A percentile compares a stretch with the other conserved stretches of the same genome.
These are phyloP conservation scores for Tolypocladium inflatum DNA, from an alignment of 2,329 filamentous ascomycete genomes.

Conservation along the genomic window DNA sequence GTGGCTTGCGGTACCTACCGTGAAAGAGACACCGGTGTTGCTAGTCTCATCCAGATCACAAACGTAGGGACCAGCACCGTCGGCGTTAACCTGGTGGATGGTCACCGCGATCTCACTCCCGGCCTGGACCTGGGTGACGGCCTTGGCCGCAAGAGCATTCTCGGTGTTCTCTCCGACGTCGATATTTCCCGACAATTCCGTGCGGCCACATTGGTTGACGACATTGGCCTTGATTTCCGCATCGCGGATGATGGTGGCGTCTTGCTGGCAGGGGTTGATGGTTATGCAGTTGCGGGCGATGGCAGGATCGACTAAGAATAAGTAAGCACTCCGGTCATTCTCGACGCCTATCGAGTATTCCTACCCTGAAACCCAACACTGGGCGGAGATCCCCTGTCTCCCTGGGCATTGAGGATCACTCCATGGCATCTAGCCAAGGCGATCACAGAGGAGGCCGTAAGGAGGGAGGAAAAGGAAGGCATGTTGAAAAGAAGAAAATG, in stretches of 20 bases:
- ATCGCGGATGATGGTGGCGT: constrained; percentile 54
- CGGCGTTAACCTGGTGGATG: constrained; percentile 8
- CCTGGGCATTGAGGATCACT: constrained; percentile 37
- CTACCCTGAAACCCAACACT: constrained; percentile 41
- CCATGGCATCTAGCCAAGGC: constrained; percentile 22
- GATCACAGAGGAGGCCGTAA: background rate
- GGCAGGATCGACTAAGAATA: constrained; percentile 33
- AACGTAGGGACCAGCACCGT: constrained; percentile 33
- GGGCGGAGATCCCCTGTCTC: constrained; percentile 32
- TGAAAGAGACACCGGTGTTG: constrained; percentile 21
- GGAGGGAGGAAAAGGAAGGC: background rate
- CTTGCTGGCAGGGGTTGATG: constrained; percentile 57
- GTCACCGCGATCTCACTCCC: constrained; percentile 28
- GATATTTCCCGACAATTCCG: constrained; percentile 50
- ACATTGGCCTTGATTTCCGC: constrained; percentile 41
- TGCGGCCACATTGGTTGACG: constrained; percentile 54
- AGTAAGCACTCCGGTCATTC: background rate
- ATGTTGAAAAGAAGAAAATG: background rate
- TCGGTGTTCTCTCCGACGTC: constrained; percentile 48
- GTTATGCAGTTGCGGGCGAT: constrained; percentile 54
- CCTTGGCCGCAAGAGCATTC: constrained; percentile 32
- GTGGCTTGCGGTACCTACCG: background rate
- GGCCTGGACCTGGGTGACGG: constrained; percentile 39
- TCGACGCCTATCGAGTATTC: background rate
- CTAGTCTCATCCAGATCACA: constrained; percentile 43